Evolutionary conservation across 306 rosid genomes (phyloP), one percentile per base, ranked within the genome.

Genomic region (Fragaria iinumae): DNA sequence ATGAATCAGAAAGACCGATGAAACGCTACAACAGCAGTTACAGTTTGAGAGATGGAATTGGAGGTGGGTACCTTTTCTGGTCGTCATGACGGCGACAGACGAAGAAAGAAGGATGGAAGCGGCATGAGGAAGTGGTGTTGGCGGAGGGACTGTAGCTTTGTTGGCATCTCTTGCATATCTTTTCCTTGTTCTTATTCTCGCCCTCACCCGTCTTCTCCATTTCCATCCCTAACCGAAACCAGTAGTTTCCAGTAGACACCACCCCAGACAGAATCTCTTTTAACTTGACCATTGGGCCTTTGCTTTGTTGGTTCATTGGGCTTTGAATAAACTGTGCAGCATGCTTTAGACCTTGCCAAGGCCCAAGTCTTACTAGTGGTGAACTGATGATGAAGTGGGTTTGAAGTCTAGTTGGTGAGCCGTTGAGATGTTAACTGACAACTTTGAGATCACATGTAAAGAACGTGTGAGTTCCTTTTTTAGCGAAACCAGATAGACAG

Each of bases 1-100:
- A 55, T 55, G 60, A 53, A 53, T 53, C 25, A 53, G 60, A 53
- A 20, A 53, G 4, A 53, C 10, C 6, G 5, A 48, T 48, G 5
- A 48, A 48, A 12, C 47, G 47, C 47, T 50, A 50, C n/a, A 50
- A 17, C 57, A 17, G 9, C 8, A 52, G 21, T 48, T 18, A 16
- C 6, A 48, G 53, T 7, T 21, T 3, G 52, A 73, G 68, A 38
- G 20, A n/a, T 12, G 18, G 52, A 48, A 48, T 44, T 34, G 36
- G 66, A 29, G 36, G 29, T 4, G 8, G 8, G 71, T 11, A 91
- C 98, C 98, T 89, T 78, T 86, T 93, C 59, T 93, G 97, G 23
- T 91, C 97, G 52, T 93, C 98, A 84, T 93, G 98, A 50, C 97
- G 97, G 86, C 97, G 97, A 82, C 98, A 93, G 60, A 91, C 96